Evolutionary conservation across 331 rosid species (phyloP).

Genomic region (Malus hybrid): DNA sequence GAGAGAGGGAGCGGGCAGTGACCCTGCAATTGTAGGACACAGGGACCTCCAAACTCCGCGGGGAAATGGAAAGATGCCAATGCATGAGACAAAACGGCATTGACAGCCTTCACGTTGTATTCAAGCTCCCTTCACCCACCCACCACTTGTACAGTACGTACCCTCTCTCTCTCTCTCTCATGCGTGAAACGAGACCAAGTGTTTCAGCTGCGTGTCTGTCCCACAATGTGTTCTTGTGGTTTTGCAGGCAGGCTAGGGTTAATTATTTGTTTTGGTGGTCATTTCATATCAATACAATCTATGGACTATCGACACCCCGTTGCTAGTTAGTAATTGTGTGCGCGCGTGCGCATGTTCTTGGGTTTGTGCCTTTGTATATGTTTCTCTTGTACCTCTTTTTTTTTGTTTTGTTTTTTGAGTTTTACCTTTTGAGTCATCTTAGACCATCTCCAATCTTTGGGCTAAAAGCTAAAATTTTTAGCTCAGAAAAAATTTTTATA

Average conservation of each 20-base stretch:
- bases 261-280: too few species aligned
- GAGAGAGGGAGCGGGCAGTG: background rate
- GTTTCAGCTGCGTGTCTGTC: too few species aligned
- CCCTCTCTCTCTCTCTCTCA: background rate
- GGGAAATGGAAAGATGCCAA: conserved; percentile 13
- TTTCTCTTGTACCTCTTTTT: background rate
- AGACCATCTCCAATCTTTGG: too few species aligned
- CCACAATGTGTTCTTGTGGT: background rate
- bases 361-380: background rate
- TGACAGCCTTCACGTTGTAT: conserved; percentile 19
- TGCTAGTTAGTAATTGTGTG: background rate
- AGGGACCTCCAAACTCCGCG: background rate
- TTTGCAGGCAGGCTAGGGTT: background rate
- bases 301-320: too few species aligned
- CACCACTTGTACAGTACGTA: background rate
- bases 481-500: too few species aligned
- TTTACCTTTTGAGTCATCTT: too few species aligned
- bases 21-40: too few species aligned
- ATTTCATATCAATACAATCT: too few species aligned
- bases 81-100: conserved; percentile 46
- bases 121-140: conserved; percentile 8
- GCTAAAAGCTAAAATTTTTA: too few species aligned
- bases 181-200: too few species aligned
- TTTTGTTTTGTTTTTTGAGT: too few species aligned
- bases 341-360: background rate